Evolutionary conservation across 2,329 filamentous ascomycete species (phyloP).

Genomic region (Lasiodiplodia sp.): DNA sequence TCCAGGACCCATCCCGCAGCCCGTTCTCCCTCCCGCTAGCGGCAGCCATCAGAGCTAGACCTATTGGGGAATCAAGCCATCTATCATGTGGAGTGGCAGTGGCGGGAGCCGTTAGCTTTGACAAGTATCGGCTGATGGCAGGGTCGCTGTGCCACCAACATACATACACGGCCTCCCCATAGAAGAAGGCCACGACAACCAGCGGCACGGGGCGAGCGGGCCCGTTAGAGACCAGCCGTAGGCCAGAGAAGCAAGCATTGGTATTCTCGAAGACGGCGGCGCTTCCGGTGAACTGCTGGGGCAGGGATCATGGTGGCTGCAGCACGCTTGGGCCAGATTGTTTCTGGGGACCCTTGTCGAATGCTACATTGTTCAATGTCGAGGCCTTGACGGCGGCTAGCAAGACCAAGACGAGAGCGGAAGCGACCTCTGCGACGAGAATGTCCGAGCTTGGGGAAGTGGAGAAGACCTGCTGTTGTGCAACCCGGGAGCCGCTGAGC

Average conservation of each 20-base stretch:
- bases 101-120: background rate
- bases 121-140: background rate
- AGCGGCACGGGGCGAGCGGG: too few relatives aligned
- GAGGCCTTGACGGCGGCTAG: background rate
- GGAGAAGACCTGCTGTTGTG: background rate
- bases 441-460: background rate
- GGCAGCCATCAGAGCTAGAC: background rate
- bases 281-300: background rate
- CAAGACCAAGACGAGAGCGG: too few relatives aligned
- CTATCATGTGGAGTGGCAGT: background rate
- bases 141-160: constrained; percentile 17
- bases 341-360: background rate
- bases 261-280: constrained; percentile 9
- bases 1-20: constrained; percentile 11
- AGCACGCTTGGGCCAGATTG: constrained; percentile 17
- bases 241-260: too few relatives aligned
- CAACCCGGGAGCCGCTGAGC: constrained; percentile 12
- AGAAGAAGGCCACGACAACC: background rate
- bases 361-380: background rate
- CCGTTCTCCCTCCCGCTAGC: constrained; percentile 6
- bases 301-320: constrained; percentile 22
- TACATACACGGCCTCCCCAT: background rate
- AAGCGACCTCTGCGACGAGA: background rate
- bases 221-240: too few relatives aligned
- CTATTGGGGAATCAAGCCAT: background rate